Percentiles rank a stretch among this genome's conserved stretches.
Evolutionary conservation across 805 yeast genomes (phyloP).

Genomic region (Saccharomycopsis sp.): DNA sequence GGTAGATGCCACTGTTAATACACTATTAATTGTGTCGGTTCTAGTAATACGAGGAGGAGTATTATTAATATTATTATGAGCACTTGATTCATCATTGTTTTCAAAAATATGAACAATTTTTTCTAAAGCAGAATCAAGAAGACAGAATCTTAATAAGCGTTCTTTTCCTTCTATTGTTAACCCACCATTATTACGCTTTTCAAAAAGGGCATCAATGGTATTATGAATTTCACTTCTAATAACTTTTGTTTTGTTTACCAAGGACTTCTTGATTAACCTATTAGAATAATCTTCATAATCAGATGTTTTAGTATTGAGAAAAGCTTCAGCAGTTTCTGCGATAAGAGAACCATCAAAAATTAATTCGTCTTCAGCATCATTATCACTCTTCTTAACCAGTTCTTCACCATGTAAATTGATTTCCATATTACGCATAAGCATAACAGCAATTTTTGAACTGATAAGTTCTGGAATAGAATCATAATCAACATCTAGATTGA

Average conservation of each 20-base stretch:
- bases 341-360: conserved; percentile 68
- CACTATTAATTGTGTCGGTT: background rate
- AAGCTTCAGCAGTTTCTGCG: conserved; percentile 62
- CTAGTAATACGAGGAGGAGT: conserved; percentile 1
- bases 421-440: conserved; percentile 78
- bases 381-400: conserved; percentile 15
- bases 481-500: conserved; percentile 58
- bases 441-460: conserved; percentile 64
- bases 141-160: conserved; percentile 53
- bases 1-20: background rate
- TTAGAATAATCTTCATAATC: conserved; percentile 28
- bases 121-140: conserved; percentile 59
- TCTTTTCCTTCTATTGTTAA: conserved; percentile 66
- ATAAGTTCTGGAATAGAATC: conserved; percentile 49
- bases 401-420: conserved; percentile 33
- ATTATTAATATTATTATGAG: conserved; percentile 6
- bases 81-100: conserved; percentile 13
- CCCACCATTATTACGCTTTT: conserved; percentile 42
- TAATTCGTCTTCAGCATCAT: conserved; percentile 40
- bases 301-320: conserved; percentile 32
- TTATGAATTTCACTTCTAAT: conserved; percentile 33
- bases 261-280: conserved; percentile 29
- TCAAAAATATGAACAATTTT: conserved; percentile 35
- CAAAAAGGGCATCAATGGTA: conserved; percentile 46
- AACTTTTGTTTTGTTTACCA: conserved; percentile 31